These are phyloP conservation scores for Brassica juncea DNA, from an alignment of 345 rosid genomes.

Conservation along the genomic window DNA sequence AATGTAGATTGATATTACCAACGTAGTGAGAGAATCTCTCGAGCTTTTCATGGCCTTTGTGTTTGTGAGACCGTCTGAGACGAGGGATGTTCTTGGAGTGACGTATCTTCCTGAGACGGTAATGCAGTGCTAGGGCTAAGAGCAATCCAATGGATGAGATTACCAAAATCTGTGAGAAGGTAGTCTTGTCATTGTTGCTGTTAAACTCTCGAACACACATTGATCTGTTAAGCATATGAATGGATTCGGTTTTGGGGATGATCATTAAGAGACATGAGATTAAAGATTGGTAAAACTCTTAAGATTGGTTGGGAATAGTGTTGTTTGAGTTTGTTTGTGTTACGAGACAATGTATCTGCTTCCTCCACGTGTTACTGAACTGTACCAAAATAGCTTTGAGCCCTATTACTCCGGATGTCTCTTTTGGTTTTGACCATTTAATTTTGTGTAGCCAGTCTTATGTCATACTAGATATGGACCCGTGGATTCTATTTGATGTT, in stretches of 20 bases:
- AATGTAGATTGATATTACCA: conserved; percentile 51
- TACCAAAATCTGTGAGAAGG: conserved; percentile 56
- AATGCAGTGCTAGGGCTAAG: conserved; percentile 61
- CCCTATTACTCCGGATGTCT: conserved; percentile 30
- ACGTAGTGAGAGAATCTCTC: conserved; percentile 93
- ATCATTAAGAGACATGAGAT: conserved; percentile 27
- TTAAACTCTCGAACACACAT: conserved; percentile 40
- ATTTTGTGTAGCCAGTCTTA: not conserved
- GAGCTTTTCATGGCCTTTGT: conserved; percentile 60
- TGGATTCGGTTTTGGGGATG: not conserved
- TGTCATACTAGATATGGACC: too few relatives aligned
- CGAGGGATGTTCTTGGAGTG: conserved; percentile 69
- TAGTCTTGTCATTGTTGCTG: conserved; percentile 21
- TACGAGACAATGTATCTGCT: conserved; percentile 37
- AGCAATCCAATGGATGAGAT: conserved; percentile 67
- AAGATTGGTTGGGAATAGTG: conserved; percentile 12
- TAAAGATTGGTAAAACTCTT: conserved; percentile 21
- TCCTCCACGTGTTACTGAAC: conserved; percentile 33
- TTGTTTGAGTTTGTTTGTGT: conserved; percentile 34
- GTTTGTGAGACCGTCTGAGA: conserved; percentile 41
- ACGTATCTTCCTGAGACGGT: conserved; percentile 49
- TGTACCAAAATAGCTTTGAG: conserved; percentile 27
- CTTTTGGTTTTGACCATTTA: conserved; percentile 30
- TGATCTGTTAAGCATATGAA: conserved; percentile 25
- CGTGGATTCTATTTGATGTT: too few relatives aligned